Evolutionary conservation across 106 monocot species (phyloP).

Genomic region (Acorus gramineus): DNA sequence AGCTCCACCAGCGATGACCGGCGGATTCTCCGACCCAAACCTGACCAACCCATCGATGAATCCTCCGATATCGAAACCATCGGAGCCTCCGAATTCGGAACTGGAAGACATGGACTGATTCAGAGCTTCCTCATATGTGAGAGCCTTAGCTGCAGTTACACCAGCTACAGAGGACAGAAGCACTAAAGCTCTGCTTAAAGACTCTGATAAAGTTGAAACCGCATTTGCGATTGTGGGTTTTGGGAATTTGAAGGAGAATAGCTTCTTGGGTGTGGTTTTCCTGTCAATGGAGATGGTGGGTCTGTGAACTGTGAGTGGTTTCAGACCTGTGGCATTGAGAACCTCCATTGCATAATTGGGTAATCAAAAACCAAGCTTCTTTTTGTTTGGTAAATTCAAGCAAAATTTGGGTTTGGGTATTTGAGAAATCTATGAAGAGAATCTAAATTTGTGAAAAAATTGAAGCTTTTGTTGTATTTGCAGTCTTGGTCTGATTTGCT

Average conservation of each 20-base stretch:
- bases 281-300: conserved; percentile 6
- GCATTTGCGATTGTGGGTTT: conserved; percentile 4
- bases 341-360: conserved; percentile 70
- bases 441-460: background rate
- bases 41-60: conserved; percentile 39
- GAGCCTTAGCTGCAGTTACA: conserved; percentile 30
- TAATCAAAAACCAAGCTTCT: background rate
- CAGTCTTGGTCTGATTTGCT: too few relatives aligned
- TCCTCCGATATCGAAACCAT: conserved; percentile 22
- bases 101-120: conserved; percentile 7
- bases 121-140: conserved; percentile 72
- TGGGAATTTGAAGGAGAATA: conserved; percentile 25
- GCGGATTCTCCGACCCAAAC: conserved; percentile 56
- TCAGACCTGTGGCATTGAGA: conserved; percentile 46
- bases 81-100: background rate
- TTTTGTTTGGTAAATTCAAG: background rate
- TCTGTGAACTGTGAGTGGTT: conserved; percentile 37
- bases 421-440: conserved; percentile 12
- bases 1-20: conserved; percentile 55
- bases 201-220: conserved; percentile 2
- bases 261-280: conserved; percentile 23
- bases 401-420: background rate
- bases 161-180: conserved; percentile 25
- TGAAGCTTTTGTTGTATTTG: background rate
- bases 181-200: conserved; percentile 16